Evolutionary conservation across 1,139 yeast genomes (phyloP), one percentile per base, ranked within the genome.

Genomic region (Blastobotrys aristatus): DNA sequence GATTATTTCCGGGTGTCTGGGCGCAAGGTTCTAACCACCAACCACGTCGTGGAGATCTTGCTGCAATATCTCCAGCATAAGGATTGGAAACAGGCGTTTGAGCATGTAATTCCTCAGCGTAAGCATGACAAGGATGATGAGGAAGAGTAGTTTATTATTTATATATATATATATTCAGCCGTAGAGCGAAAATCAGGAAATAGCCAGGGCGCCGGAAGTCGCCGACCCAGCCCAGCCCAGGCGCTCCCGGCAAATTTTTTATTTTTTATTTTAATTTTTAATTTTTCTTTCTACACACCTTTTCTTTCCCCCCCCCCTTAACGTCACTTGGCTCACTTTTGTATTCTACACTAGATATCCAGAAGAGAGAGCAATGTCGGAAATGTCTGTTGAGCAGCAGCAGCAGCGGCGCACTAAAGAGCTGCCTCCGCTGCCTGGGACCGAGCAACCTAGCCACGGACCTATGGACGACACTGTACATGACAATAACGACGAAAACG

Each of bases 21-120:
- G 1, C 76, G 97, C 56, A 80, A 81, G 55, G 97, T 92, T 1
- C 71, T 92, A 53, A 95, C 98, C 1, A 89, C 97, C 0, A 85
- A 95, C 36, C 98, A 92, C 63, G 98, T 92, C 16, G 84, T 87
- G 54, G 96, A 92, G 65, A 70, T 92, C 53, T 72, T 89, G 68
- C 74, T 92, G 49, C 79, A 82, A 62, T 90, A 94, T 87, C 75
- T 82, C 53, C 95, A 88, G 60, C 69, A 70, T 33, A 74, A 73
- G 52, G 87, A 87, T 65, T 92, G 98, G 98, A 85, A 80, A 55
- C 68, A 65, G 47, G 95, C 97, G 0, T 90, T 92, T 63, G 90
- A 88, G 62, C 73, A 76, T 27, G 92, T 87, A 1, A 73, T 92
- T 44, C 98, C 98, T 2, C 79, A 79, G 35, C 74, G 98, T 56